phyloP scores from a whole-genome alignment of 2,329 filamentous ascomycete species.

The Diaporthe sp. region DNA sequence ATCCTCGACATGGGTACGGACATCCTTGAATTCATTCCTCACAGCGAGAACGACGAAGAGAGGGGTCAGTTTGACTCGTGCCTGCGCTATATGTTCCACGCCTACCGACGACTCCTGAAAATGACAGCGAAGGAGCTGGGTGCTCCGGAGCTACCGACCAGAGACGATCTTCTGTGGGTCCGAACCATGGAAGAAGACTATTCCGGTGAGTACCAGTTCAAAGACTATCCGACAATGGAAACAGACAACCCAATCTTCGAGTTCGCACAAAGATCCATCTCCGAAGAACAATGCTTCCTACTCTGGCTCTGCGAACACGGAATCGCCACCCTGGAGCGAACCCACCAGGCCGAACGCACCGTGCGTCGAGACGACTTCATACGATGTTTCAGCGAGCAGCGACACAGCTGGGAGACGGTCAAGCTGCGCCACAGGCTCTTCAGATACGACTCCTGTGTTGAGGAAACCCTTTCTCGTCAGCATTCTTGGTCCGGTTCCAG shows the following conservation, averaged over 20 bases:
- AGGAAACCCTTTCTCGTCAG: neutral
- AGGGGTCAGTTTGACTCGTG: neutral
- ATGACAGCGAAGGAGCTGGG: neutral
- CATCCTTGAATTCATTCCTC: neutral
- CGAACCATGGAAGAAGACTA: fast-evolving
- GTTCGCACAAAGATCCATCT: neutral
- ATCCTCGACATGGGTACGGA: neutral
- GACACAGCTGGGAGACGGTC: neutral
- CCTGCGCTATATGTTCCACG: constrained; percentile 28
- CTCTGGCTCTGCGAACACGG: constrained; percentile 24
- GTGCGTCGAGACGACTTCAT: constrained; percentile 2
- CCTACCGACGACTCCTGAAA: neutral
- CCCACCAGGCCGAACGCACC: neutral
- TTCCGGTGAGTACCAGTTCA: neutral
- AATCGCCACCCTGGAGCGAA: neutral
- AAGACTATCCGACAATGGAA: neutral
- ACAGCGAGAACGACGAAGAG: fast-evolving
- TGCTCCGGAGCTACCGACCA: neutral
- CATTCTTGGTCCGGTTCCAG: no score
- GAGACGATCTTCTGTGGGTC: neutral
- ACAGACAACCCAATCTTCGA: neutral
- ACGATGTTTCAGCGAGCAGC: neutral
- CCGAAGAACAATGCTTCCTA: constrained; percentile 15
- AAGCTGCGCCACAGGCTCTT: neutral
- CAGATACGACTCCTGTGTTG: neutral